A percentile compares a stretch with the other conserved stretches of the same genome.
phyloP scores from a whole-genome alignment of 1,284 basidiomycete species.

The Ganoderma lucidum region DNA sequence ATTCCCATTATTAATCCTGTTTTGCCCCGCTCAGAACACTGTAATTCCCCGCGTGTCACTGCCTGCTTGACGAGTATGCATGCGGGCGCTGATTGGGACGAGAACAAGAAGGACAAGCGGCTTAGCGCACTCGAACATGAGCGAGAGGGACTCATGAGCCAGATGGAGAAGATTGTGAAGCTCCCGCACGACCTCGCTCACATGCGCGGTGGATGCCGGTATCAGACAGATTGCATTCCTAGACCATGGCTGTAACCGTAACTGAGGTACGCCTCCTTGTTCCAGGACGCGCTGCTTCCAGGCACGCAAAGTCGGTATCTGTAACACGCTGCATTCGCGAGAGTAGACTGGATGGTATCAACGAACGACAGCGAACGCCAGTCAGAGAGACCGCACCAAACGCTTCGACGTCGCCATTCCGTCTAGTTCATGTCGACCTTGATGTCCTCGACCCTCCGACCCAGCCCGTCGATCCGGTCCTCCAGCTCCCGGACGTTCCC shows the following conservation, averaged over 20 bases:
- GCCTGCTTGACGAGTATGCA: neutral
- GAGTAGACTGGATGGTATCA: slow-evolving; percentile 1
- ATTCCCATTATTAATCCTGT: too few relatives aligned
- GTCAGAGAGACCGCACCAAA: neutral
- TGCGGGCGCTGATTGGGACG: too few relatives aligned
- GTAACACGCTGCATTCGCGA: neutral
- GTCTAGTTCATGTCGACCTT: slow-evolving; percentile 21
- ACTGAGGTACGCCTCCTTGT: neutral
- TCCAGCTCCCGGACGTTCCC: slow-evolving; percentile 58
- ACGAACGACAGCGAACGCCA: slow-evolving; percentile 4
- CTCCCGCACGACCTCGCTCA: neutral
- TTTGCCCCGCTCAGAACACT: too few relatives aligned
- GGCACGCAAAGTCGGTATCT: neutral
- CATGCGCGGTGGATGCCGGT: neutral
- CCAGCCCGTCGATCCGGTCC: slow-evolving; percentile 50
- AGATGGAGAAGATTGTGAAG: neutral
- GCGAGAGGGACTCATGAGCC: slow-evolving; percentile 15
- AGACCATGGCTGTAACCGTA: neutral
- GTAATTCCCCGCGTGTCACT: too few relatives aligned
- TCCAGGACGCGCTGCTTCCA: neutral
- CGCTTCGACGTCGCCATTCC: neutral
- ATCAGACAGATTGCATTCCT: neutral
- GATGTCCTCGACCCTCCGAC: slow-evolving; percentile 43
- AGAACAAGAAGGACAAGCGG: slow-evolving; percentile 24
- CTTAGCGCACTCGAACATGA: slow-evolving; percentile 35